Base-by-base conservation (phyloP, 441 rosid genomes). In the Dalechampia spathulata region DNA sequence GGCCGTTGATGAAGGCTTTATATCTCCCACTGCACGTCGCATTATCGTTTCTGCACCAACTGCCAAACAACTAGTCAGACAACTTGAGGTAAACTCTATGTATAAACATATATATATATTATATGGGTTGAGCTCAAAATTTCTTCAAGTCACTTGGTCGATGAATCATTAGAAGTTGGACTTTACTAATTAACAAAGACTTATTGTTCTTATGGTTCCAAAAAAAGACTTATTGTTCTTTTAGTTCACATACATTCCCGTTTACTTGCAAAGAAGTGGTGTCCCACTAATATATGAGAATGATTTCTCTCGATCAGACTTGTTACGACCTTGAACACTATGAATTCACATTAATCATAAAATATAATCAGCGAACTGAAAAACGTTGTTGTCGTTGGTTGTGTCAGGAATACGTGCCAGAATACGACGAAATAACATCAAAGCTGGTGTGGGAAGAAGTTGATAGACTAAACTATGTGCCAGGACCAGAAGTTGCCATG, bases 1-100 rank as follows among this genome's bases (percentile, higher is more conserved):
- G 73, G 96, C 99, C 32, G 95, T 92, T 0, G 96, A 86, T 60
- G 98, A 92, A 79, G 98, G 98, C 34, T 92, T 92, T 48, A 72
- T 92, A 46, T 84, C 96, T 0, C 85, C 91, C 0, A 71, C 61
- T 15, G 89, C 98, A 23, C 99, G 97, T 49, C 78, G 87, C 55
- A 92, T 92, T 60, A 83, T 92, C 53, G 69, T 92, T 50, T 92
- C 97, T 22, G 94, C 96, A 11, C 96, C 92, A 6, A 85, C 81
- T 13, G 94, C 96, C 22, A 74, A 78, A 65, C 95, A 86, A 20
- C 71, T 92, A 62, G 82, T 92, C 75, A 82, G 72, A 67, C 84
- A 80, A 58, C 81, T 92, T 77, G 97, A 92, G 98, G 98, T 86
- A 62, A 45, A 25, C n/a, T 6, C n/a, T n/a, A n/a, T n/a, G n/a